Base-by-base conservation (phyloP, 306 rosid genomes). In the Vigna nakashimae region DNA sequence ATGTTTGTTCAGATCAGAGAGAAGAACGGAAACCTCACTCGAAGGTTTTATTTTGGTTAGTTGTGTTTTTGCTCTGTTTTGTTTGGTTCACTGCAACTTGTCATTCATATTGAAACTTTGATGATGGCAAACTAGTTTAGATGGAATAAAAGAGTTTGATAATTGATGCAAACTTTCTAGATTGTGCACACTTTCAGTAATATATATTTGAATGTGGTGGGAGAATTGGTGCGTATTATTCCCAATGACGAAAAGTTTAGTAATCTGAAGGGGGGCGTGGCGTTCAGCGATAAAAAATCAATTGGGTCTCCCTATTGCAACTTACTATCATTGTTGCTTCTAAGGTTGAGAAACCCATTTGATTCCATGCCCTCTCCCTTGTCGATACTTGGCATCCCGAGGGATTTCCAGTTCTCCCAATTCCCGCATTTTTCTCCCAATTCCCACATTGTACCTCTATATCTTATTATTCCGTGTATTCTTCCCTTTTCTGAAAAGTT, bases 21-120 rank as follows among this genome's bases (percentile, higher is more conserved):
- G 74, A 87, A 64, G 90, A 87, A 1, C 88, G 76, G 57, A 34
- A 87, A 86, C 46, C 88, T 89, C 59, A 82, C 78, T 0, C 87
- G 89, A 45, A 86, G 90, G 56, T 91, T 80, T 65, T 91, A 91
- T 56, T 91, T 87, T 17, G 90, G 97, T 89, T 14, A 52, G 88
- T 79, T 65, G 45, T 18, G 50, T 43, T 32, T 0, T 57, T 40
- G 28, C 7, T 14, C 1, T 12, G 1, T 2, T 56, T 22, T 22
- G 24, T 8, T 53, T 53, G 59, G 57, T 16, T 34, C 24, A 7
- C 24, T 52, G 10, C 5, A 6, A 17, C 28, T 18, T 70, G 56
- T 60, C 59, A 34, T 17, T 53, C 13, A 5, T 55, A 9, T 55
- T 20, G 22, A 56, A 56, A 56, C 22, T 50, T 20, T 55, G 28